These are phyloP conservation scores for Penicillium cinerascens DNA, from an alignment of 495 filamentous ascomycete species.

Conservation along the genomic window DNA sequence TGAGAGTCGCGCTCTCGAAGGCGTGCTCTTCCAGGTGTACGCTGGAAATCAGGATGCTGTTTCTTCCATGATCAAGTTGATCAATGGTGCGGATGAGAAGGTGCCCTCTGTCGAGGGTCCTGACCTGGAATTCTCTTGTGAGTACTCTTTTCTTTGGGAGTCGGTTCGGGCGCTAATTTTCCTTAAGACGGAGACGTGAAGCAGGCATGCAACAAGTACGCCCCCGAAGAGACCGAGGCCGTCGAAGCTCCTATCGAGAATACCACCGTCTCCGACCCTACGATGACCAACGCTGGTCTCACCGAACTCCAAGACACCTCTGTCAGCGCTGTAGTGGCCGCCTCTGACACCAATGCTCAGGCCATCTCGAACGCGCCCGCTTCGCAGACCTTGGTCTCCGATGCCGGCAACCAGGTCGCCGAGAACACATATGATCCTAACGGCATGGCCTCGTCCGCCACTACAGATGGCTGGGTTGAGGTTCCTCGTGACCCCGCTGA, in stretches of 20 bases:
- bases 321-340: constrained; percentile 16
- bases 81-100: constrained; percentile 73
- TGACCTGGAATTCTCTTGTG: constrained; percentile 71
- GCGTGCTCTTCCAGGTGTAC: constrained; percentile 83
- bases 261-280: constrained; percentile 63
- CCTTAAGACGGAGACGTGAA: constrained; percentile 65
- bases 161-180: background rate
- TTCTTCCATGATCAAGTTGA: constrained; percentile 75
- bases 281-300: constrained; percentile 68
- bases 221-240: constrained; percentile 18
- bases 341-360: constrained; percentile 19
- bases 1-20: constrained; percentile 85
- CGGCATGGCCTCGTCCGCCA: constrained; percentile 43
- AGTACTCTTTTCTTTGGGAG: constrained; percentile 24
- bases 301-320: constrained; percentile 62
- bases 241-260: constrained; percentile 29
- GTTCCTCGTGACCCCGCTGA: constrained; percentile 71
- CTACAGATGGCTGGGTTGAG: constrained; percentile 73
- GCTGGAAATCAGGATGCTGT: constrained; percentile 80
- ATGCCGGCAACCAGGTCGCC: constrained; percentile 64
- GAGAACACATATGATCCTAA: constrained; percentile 65
- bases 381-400: constrained; percentile 54
- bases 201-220: constrained; percentile 43
- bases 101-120: constrained; percentile 60
- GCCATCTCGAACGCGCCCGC: constrained; percentile 40